A percentile compares a stretch with the other conserved stretches of the same genome.
These are phyloP conservation scores for Cutaneotrichosporon cutaneum DNA, from an alignment of 1,284 basidiomycete species.

Conservation along the genomic window DNA sequence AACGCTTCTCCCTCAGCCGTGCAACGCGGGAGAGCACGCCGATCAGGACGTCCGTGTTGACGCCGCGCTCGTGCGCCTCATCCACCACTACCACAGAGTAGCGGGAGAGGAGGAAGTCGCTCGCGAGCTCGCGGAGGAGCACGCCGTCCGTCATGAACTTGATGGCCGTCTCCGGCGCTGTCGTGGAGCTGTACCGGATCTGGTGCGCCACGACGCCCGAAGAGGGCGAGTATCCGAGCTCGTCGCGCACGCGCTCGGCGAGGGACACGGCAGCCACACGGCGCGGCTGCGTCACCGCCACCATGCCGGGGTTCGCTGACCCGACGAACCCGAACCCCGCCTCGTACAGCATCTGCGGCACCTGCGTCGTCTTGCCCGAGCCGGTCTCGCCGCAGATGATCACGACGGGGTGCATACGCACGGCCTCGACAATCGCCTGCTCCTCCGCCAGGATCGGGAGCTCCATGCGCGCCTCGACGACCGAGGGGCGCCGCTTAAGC, in stretches of 20 bases:
- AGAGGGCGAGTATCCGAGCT: constrained; percentile 67
- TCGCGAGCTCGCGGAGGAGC: constrained; percentile 84
- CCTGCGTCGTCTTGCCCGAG: constrained; percentile 97
- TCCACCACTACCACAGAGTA: constrained; percentile 96
- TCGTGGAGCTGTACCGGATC: constrained; percentile 94
- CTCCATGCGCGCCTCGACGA: constrained; percentile 73
- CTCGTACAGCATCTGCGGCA: constrained; percentile 90
- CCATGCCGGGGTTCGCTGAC: constrained; percentile 96
- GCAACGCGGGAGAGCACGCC: constrained; percentile 92
- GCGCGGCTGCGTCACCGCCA: constrained; percentile 95
- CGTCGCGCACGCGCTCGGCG: constrained; percentile 84
- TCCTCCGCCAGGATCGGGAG: constrained; percentile 93
- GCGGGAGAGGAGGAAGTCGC: constrained; percentile 82
- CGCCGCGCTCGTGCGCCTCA: constrained; percentile 96
- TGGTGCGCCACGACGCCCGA: constrained; percentile 87
- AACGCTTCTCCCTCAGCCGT: constrained; percentile 80
- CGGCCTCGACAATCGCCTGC: constrained; percentile 88
- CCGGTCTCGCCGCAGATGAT: constrained; percentile 84
- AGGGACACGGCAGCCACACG: constrained; percentile 97
- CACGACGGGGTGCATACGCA: constrained; percentile 76
- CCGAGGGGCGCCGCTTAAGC: constrained; percentile 68
- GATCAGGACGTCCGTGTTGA: constrained; percentile 97
- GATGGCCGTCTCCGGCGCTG: constrained; percentile 82
- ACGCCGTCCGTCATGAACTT: constrained; percentile 99
- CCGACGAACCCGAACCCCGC: constrained; percentile 85